Percentiles rank a stretch among this genome's conserved stretches.
Evolutionary conservation across 208 protist species (phyloP).

Genomic region (Wallacemonas collosoma): DNA sequence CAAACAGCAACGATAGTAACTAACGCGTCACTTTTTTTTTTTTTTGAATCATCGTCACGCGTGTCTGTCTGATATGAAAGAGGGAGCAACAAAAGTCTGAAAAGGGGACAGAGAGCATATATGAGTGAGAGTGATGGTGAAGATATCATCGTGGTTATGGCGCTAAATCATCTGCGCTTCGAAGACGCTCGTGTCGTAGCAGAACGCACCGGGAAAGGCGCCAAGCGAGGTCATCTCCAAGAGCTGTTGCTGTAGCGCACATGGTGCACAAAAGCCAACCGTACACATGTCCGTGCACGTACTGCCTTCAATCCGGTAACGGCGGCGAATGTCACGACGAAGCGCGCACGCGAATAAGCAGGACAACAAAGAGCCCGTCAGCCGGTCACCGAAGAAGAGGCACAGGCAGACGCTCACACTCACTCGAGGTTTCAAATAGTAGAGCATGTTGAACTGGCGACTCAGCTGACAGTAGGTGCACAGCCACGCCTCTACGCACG

Average conservation of each 20-base stretch:
- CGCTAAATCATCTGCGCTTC: conserved; percentile 13
- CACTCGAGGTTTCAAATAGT: conserved; percentile 11
- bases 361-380: not conserved
- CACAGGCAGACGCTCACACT: conserved; percentile 10
- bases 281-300: conserved; percentile 27
- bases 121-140: not conserved
- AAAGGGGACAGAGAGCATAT: not conserved
- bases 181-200: conserved; percentile 31
- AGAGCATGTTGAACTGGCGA: conserved; percentile 50
- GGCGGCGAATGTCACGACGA: conserved; percentile 22
- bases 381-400: not conserved
- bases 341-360: conserved; percentile 17
- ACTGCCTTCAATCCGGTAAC: conserved; percentile 29
- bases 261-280: conserved; percentile 33
- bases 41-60: no score
- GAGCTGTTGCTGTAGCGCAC: conserved; percentile 54
- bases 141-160: not conserved
- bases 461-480: conserved; percentile 47
- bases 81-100: not conserved
- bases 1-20: no score
- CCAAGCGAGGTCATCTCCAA: conserved; percentile 59
- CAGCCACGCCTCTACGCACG: conserved; percentile 37
- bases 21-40: no score
- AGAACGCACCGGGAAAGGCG: conserved; percentile 59
- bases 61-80: not conserved